A percentile compares a stretch with the other conserved stretches of the same genome.
Conservation (phyloP, 176 grass and related monocot genomes). For the Phyllostachys edulis region DNA sequence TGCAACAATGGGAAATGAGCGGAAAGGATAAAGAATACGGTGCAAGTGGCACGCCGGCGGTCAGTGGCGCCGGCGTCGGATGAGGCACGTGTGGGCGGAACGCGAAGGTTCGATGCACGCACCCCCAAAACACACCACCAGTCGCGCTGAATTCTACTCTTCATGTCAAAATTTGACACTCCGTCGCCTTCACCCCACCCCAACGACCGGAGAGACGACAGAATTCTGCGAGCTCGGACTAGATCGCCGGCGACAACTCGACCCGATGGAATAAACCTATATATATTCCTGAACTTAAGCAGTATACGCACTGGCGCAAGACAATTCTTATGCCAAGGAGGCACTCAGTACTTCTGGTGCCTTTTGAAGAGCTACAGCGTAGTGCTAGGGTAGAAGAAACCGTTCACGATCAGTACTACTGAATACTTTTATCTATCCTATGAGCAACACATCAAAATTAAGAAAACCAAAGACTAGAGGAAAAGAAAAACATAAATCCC, state of each 20-base stretch:
- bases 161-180: not conserved
- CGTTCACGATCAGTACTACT: not conserved
- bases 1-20: not conserved
- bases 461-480: not conserved
- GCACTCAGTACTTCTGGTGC: too few relatives aligned
- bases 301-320: not conserved
- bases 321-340: too few relatives aligned
- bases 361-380: too few relatives aligned
- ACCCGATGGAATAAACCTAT: not conserved
- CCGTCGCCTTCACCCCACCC: not conserved
- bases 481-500: not conserved
- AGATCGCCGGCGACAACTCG: not conserved
- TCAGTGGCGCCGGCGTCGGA: too few relatives aligned
- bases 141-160: not conserved
- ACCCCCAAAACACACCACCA: not conserved
- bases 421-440: not conserved
- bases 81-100: not conserved
- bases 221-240: not conserved
- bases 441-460: not conserved
- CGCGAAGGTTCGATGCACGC: constrained; percentile 21
- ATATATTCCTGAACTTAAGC: not conserved
- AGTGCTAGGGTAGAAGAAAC: too few relatives aligned
- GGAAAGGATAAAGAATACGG: not conserved
- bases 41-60: constrained; percentile 21
- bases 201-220: not conserved